phyloP scores from a whole-genome alignment of 352 stramenopile species.

The Phytophthora hybrid region DNA sequence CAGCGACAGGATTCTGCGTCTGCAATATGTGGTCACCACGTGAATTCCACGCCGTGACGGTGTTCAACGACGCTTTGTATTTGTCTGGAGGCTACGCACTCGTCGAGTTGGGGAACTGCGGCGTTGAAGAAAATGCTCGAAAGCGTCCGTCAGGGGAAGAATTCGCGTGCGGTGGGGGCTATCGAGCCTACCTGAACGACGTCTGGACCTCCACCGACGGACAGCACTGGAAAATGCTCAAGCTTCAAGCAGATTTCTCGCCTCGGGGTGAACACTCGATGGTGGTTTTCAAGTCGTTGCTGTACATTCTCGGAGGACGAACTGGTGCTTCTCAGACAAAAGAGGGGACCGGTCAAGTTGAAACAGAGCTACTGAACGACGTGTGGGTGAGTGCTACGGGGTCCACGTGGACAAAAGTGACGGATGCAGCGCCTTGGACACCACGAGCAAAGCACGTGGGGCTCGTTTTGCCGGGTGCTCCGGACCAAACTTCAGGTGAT shows the following conservation, averaged over 20 bases:
- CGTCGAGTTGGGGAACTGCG: constrained; percentile 72
- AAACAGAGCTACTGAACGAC: constrained; percentile 66
- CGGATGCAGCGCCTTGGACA: constrained; percentile 48
- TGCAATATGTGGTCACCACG: constrained; percentile 85
- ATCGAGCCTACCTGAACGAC: constrained; percentile 76
- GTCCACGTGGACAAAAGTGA: constrained; percentile 50
- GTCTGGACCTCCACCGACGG: constrained; percentile 76
- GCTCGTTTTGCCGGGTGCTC: constrained; percentile 49
- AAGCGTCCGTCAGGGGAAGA: constrained; percentile 65
- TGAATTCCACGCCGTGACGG: constrained; percentile 69
- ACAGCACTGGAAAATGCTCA: constrained; percentile 62
- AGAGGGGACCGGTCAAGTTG: constrained; percentile 22
- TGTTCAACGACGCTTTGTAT: constrained; percentile 56
- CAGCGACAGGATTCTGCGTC: constrained; percentile 59
- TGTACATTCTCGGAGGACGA: constrained; percentile 72
- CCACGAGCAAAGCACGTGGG: constrained; percentile 64
- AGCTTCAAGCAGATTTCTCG: constrained; percentile 48
- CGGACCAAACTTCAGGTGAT: constrained; percentile 51
- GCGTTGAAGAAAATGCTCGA: constrained; percentile 60
- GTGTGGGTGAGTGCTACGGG: constrained; percentile 70
- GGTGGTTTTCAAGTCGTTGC: constrained; percentile 58
- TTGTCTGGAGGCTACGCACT: constrained; percentile 72
- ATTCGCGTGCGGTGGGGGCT: constrained; percentile 69
- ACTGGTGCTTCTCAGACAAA: constrained; percentile 41
- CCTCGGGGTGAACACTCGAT: constrained; percentile 77